Percentiles rank a stretch among this genome's conserved stretches.
Conservation (phyloP, 352 stramenopile species). For the Globisporangium yorkense region DNA sequence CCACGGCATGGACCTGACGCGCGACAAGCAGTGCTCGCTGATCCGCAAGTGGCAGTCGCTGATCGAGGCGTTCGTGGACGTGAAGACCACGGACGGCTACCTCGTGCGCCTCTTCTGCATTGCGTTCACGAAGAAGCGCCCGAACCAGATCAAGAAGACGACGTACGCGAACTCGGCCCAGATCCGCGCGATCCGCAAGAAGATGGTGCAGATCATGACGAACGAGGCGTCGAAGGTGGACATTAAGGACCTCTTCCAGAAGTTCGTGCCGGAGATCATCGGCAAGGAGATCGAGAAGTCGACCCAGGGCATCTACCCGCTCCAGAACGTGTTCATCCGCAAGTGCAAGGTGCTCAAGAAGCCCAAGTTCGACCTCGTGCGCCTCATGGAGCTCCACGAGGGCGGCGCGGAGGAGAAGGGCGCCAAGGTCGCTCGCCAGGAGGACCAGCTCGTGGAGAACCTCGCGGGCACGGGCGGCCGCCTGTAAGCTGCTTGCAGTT, state of each 20-base stretch:
- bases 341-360: conserved; percentile 99
- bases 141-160: conserved; percentile 99
- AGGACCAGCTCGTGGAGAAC: conserved; percentile 84
- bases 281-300: conserved; percentile 98
- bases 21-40: conserved; percentile 99
- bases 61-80: conserved; percentile 98
- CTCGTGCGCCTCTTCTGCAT: conserved; percentile 99
- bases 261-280: conserved; percentile 98
- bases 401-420: conserved; percentile 91
- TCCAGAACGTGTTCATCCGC: conserved; percentile 99
- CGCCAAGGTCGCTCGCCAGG: conserved; percentile 83
- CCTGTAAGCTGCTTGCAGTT: conserved; percentile 60
- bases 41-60: conserved; percentile 99
- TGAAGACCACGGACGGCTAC: conserved; percentile 99
- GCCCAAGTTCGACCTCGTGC: conserved; percentile 99
- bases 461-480: conserved; percentile 84
- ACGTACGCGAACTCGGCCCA: conserved; percentile 98
- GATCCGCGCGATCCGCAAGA: conserved; percentile 96
- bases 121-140: conserved; percentile 99
- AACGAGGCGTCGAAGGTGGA: conserved; percentile 97
- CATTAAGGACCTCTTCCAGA: conserved; percentile 98
- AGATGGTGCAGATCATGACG: conserved; percentile 98
- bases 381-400: conserved; percentile 99
- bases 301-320: conserved; percentile 97
- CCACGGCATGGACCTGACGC: conserved; percentile 93